Conservation (phyloP, 179 eudicot genomes). For the Vitellaria paradoxa region DNA sequence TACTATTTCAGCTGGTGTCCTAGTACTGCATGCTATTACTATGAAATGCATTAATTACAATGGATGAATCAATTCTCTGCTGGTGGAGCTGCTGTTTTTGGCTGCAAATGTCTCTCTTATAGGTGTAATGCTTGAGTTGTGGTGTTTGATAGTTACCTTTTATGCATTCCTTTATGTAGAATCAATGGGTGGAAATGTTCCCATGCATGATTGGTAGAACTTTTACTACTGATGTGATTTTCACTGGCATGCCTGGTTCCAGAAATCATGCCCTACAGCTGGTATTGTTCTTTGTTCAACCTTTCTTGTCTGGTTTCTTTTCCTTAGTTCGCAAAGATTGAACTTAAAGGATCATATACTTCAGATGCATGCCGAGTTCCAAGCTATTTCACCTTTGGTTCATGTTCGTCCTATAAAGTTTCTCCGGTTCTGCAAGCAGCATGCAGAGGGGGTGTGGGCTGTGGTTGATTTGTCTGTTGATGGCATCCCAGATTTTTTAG, state of each 20-base stretch:
- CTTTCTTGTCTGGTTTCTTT: not conserved
- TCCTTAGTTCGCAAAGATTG: not conserved
- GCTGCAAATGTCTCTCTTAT: slow-evolving; percentile 1
- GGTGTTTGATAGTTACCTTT: not conserved
- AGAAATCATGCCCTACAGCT: slow-evolving; percentile 60
- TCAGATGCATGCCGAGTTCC: slow-evolving; percentile 74
- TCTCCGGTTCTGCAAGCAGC: slow-evolving; percentile 69
- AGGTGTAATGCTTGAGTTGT: not conserved
- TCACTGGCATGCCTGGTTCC: slow-evolving; percentile 45
- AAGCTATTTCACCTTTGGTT: slow-evolving; percentile 58
- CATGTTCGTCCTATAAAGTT: slow-evolving; percentile 64
- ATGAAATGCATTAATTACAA: not conserved
- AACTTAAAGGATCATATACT: slow-evolving; percentile 9
- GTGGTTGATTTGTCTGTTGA: slow-evolving; percentile 77
- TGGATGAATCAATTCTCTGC: not conserved
- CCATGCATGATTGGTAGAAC: slow-evolving; percentile 51
- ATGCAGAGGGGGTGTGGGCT: slow-evolving; percentile 61
- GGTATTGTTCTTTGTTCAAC: slow-evolving; percentile 34
- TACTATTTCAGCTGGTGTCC: not conserved
- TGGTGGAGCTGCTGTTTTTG: not conserved
- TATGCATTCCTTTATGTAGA: slow-evolving; percentile 32
- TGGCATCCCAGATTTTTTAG: slow-evolving; percentile 33
- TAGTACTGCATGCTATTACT: not conserved
- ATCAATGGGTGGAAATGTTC: slow-evolving; percentile 62
- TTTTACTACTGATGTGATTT: slow-evolving; percentile 41